phyloP scores from a whole-genome alignment of 2,329 filamentous ascomycete genomes.

The Fusarium tupiense region DNA sequence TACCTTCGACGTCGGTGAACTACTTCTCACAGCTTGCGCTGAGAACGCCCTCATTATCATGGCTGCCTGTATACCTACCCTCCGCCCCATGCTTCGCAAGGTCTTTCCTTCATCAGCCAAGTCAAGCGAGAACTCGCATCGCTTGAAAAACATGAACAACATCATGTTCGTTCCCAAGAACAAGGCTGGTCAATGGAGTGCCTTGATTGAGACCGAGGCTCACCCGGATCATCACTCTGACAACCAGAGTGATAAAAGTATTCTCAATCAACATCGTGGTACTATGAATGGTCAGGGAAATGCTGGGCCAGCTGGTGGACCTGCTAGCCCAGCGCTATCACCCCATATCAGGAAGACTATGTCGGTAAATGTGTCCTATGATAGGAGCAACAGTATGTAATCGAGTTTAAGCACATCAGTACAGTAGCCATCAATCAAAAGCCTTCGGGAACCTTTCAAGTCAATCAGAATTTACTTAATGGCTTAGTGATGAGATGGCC shows the following conservation, averaged over 20 bases:
- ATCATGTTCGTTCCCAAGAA: constrained; percentile 34
- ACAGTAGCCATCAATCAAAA: accelerated
- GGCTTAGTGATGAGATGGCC: too few species aligned
- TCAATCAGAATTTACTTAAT: too few species aligned
- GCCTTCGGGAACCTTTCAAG: neutral
- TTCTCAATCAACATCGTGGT: constrained; percentile 12
- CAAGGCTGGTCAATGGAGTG: constrained; percentile 31
- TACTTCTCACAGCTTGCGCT: constrained; percentile 22
- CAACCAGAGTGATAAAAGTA: constrained; percentile 30
- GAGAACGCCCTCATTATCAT: constrained; percentile 32
- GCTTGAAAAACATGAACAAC: constrained; percentile 23
- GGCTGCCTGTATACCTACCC: constrained; percentile 22
- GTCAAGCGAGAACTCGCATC: constrained; percentile 27
- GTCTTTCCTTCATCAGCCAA: constrained; percentile 23
- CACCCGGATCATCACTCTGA: constrained; percentile 11
- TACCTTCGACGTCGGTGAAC: constrained; percentile 28
- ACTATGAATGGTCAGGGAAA: neutral
- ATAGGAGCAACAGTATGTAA: neutral
- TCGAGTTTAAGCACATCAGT: too few species aligned
- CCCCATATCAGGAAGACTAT: constrained; percentile 15
- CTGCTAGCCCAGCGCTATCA: neutral
- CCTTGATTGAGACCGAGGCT: constrained; percentile 19
- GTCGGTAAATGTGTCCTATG: constrained; percentile 24
- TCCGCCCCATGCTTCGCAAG: constrained; percentile 16
- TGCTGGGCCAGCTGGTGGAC: neutral